phyloP scores from a whole-genome alignment of 305 asterid species.

The Nicotiana rustica region DNA sequence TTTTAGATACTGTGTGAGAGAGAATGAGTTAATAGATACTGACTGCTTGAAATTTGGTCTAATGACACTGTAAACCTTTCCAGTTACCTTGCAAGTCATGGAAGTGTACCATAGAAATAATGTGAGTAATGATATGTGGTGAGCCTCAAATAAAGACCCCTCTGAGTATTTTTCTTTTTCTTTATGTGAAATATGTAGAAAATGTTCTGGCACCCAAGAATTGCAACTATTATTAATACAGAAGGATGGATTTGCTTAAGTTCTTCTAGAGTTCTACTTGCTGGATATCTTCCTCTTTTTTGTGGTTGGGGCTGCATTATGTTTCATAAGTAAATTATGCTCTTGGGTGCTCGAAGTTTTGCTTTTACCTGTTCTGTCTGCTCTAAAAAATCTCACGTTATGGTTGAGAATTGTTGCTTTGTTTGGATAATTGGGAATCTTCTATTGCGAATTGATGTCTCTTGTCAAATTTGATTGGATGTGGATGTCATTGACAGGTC shows the following conservation, averaged over 20 bases:
- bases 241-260: neutral
- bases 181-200: neutral
- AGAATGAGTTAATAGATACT: neutral
- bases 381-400: neutral
- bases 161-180: neutral
- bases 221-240: neutral
- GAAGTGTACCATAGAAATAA: neutral
- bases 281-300: slow-evolving; percentile 14
- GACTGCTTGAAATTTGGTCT: neutral
- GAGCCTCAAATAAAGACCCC: neutral
- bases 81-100: slow-evolving; percentile 9
- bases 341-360: slow-evolving; percentile 3
- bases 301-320: neutral
- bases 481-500: slow-evolving; percentile 69
- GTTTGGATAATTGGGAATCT: slow-evolving; percentile 13
- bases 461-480: slow-evolving; percentile 3
- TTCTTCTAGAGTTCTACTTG: neutral
- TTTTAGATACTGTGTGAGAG: neutral
- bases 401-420: slow-evolving; percentile 23
- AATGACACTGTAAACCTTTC: neutral
- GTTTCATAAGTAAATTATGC: neutral
- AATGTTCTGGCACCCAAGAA: neutral
- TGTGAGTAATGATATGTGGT: neutral
- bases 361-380: neutral
- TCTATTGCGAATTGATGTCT: neutral